A percentile compares a stretch with the other conserved stretches of the same genome.
These are phyloP conservation scores for Aquilaria malaccensis DNA, from an alignment of 345 rosid species.

Conservation along the genomic window DNA sequence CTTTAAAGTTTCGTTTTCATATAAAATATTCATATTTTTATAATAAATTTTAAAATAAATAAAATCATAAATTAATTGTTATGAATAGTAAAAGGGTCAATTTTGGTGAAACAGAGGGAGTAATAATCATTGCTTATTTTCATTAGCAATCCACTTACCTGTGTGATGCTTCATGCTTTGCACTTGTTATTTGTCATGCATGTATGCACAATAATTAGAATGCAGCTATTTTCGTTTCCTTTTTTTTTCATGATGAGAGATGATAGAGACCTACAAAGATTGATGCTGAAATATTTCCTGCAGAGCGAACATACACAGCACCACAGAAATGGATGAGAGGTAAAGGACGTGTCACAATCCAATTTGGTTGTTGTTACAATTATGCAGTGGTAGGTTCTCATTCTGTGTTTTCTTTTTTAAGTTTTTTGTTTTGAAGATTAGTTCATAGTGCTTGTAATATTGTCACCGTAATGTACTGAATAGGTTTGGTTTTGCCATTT, in stretches of 20 bases:
- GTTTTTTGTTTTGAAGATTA: neutral
- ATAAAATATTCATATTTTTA: too few species aligned
- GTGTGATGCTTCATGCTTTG: neutral
- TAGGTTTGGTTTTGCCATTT: neutral
- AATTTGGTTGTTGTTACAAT: conserved; percentile 66
- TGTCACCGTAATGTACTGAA: neutral
- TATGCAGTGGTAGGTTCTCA: conserved; percentile 33
- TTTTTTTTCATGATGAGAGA: neutral
- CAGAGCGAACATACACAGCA: conserved; percentile 55
- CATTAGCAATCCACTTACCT: too few species aligned
- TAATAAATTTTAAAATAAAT: neutral
- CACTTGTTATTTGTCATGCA: neutral
- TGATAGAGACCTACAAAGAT: neutral
- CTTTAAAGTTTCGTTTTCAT: too few species aligned
- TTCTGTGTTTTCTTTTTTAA: neutral
- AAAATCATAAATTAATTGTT: too few species aligned
- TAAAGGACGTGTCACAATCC: conserved; percentile 62
- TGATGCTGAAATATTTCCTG: conserved; percentile 4
- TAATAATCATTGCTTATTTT: too few species aligned
- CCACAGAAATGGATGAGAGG: conserved; percentile 72
- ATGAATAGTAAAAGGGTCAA: too few species aligned
- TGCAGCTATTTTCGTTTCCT: neutral
- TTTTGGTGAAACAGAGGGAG: too few species aligned
- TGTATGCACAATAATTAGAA: neutral
- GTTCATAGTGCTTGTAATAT: too few species aligned